These are phyloP conservation scores for Echium plantagineum DNA, from an alignment of 257 asterid species.

Conservation along the genomic window DNA sequence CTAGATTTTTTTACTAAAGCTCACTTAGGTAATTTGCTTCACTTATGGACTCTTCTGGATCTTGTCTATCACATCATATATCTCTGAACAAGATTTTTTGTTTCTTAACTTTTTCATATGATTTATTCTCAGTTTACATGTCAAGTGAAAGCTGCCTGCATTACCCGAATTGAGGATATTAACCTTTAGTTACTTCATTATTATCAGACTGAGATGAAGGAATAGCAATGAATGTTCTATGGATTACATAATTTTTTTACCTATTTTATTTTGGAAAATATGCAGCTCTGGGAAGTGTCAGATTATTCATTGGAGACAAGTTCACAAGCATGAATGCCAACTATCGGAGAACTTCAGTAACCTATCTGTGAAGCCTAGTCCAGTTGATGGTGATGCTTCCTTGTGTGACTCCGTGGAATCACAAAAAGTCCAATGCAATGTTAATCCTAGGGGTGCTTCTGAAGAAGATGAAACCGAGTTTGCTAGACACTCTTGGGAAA, in stretches of 20 bases:
- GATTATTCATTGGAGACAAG: constrained; percentile 78
- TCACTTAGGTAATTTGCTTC: no score
- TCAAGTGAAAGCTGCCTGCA: no score
- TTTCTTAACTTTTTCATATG: no score
- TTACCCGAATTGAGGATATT: no score
- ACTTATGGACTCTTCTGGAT: neutral
- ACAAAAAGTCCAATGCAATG: constrained; percentile 12
- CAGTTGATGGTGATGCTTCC: constrained; percentile 18
- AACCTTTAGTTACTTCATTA: no score
- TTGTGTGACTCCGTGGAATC: constrained; percentile 20
- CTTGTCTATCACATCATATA: neutral
- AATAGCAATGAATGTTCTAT: no score
- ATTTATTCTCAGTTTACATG: no score
- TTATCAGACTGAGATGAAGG: no score
- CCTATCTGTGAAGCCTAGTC: constrained; percentile 20
- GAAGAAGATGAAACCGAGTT: constrained; percentile 20
- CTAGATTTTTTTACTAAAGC: no score
- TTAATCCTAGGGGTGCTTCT: constrained; percentile 17
- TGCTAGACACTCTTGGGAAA: constrained; percentile 11
- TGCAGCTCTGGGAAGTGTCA: constrained; percentile 86
- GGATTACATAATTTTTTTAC: neutral
- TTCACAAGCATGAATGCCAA: constrained; percentile 79
- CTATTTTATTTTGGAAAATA: constrained; percentile 11
- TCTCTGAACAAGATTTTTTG: no score
- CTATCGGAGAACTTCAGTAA: constrained; percentile 32